Evolutionary conservation across 371 early-diverging fungal genomes (phyloP), one percentile per base, ranked within the genome.

Genomic region (Mucor piriformis): DNA sequence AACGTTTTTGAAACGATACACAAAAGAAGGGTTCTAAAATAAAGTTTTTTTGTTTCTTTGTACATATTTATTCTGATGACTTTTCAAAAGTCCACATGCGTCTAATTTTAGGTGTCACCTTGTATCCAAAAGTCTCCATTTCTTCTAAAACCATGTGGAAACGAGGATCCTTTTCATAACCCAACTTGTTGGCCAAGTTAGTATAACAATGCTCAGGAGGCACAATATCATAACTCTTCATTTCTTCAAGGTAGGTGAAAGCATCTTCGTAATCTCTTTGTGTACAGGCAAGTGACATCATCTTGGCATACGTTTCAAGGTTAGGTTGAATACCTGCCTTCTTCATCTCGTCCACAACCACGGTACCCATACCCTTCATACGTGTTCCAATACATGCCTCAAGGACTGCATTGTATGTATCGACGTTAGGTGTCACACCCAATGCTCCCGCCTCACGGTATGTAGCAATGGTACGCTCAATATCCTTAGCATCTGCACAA

Each of bases 161-260:
- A 6, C 92, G 76, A 13, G 89, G 86, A 42, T 92, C 92, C 20
- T 76, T 68, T 57, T 86, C 85, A 18, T 61, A 60, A 11, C 88
- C 88, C 21, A 90, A 81, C 48, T 86, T 85, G 24, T 74, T 68
- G 25, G 84, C 84, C 11, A 92, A 66, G 5, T 59, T 63, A 6
- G 76, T 68, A 57, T 90, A 90, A 11, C 83, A 77, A 0, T 60
- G 29, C 56, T 77, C 73, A 0, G 79, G 72, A n/a, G 92, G 92
- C 48, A 83, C 76, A 40, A 87, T 83, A 52, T 79, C 80, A 43
- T 83, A 79, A 20, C 82, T 69, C 77, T 88, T 88, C 89, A 91
- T 88, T 63, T 89, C 85, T 63, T 91, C 91, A 50, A 92, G 77
- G 40, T 89, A 91, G 47, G 72, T 67, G 61, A 92, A 92, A 23